phyloP scores from a whole-genome alignment of 148 eudicot genomes.

The Rhododendron henanense region DNA sequence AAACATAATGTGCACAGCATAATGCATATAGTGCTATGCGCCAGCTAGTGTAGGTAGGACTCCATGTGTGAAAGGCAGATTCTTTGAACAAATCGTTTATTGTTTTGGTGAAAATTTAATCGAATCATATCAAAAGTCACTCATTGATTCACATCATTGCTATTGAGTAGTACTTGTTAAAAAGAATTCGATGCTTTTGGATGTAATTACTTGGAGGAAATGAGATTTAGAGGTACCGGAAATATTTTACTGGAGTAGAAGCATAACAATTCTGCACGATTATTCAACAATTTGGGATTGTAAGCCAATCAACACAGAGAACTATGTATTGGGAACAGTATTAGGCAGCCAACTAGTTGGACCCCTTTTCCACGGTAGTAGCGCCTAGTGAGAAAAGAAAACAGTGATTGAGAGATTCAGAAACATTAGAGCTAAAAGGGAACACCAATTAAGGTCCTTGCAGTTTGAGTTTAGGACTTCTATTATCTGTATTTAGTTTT shows the following conservation, averaged over 20 bases:
- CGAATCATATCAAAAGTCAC: background rate
- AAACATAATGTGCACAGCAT: background rate
- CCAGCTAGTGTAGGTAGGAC: background rate
- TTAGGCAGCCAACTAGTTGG: too few relatives aligned
- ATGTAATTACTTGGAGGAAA: background rate
- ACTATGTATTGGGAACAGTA: background rate
- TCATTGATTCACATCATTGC: background rate
- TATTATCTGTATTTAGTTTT: background rate
- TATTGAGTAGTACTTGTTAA: background rate
- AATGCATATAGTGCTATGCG: background rate
- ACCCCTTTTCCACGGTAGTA: too few relatives aligned
- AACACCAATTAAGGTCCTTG: background rate
- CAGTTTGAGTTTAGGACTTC: background rate
- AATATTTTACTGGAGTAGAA: background rate
- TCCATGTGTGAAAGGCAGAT: background rate
- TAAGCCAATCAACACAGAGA: background rate
- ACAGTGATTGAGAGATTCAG: too few relatives aligned
- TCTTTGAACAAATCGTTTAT: background rate
- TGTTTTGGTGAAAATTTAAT: background rate
- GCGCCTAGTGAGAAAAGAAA: too few relatives aligned
- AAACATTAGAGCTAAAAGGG: too few relatives aligned
- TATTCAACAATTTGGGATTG: background rate
- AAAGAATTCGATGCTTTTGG: background rate
- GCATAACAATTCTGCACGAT: background rate
- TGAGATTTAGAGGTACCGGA: background rate